Percentiles rank a stretch among this genome's conserved stretches.
These are phyloP conservation scores for Leucosporidium yakuticum DNA, from an alignment of 768 basidiomycete genomes.

Conservation along the genomic window DNA sequence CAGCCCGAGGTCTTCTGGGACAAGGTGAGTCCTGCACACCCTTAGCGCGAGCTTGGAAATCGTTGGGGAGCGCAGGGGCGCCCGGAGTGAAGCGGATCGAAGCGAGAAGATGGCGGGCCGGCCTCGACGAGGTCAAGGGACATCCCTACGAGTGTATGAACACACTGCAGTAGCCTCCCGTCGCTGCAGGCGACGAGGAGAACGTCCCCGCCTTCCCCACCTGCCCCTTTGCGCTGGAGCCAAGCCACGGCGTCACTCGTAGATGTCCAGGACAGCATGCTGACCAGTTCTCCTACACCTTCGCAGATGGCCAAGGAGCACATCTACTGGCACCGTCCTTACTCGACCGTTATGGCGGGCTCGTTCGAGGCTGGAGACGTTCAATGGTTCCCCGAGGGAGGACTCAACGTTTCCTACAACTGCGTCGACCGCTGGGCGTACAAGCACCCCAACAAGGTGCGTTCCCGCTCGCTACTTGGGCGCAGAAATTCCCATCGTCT, in stretches of 20 bases:
- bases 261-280: neutral
- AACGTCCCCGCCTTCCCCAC: too few relatives aligned
- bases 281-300: neutral
- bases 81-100: too few relatives aligned
- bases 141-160: too few relatives aligned
- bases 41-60: too few relatives aligned
- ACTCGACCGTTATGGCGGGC: conserved; percentile 77
- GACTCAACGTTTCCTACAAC: conserved; percentile 73
- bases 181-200: too few relatives aligned
- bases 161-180: too few relatives aligned
- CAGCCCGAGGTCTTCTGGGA: conserved; percentile 36
- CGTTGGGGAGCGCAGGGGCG: too few relatives aligned
- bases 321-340: conserved; percentile 73
- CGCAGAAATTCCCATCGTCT: neutral
- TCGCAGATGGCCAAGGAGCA: conserved; percentile 58
- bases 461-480: conserved; percentile 3
- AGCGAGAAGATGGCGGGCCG: too few relatives aligned
- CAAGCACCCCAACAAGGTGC: conserved; percentile 63
- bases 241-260: too few relatives aligned
- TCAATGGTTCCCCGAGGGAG: conserved; percentile 94
- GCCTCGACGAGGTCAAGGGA: too few relatives aligned
- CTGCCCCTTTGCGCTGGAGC: too few relatives aligned
- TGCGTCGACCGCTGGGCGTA: conserved; percentile 96
- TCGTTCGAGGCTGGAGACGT: conserved; percentile 79
- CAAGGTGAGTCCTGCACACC: conserved; percentile 13